Percentiles rank a stretch among this genome's conserved stretches.
Evolutionary conservation across 257 asterid species (phyloP).

Genomic region (Petrea volubilis): DNA sequence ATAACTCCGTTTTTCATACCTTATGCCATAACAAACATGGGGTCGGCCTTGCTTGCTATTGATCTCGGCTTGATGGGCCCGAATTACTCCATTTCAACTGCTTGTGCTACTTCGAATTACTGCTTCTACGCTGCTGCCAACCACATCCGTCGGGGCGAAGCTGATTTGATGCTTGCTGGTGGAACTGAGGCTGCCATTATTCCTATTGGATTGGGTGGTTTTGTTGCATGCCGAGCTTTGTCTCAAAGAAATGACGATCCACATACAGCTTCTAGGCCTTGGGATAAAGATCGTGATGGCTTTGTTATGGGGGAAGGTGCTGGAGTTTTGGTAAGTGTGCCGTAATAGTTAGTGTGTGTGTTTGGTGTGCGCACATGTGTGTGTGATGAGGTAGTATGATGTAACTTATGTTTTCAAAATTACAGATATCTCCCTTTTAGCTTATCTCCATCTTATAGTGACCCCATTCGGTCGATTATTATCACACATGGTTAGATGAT

Average conservation of each 20-base stretch:
- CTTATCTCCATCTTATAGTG: no score
- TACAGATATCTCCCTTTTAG: no score
- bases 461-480: no score
- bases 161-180: conserved; percentile 90
- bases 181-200: conserved; percentile 96
- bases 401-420: no score
- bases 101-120: conserved; percentile 95
- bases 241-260: conserved; percentile 95
- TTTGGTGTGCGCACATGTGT: no score
- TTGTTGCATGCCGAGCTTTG: conserved; percentile 92
- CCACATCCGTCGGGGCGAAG: conserved; percentile 97
- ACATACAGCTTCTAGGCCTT: conserved; percentile 86
- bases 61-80: conserved; percentile 97
- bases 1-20: conserved; percentile 94
- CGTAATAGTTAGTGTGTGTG: background rate
- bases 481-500: no score
- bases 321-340: conserved; percentile 72
- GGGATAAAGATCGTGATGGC: conserved; percentile 90
- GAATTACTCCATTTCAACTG: conserved; percentile 90
- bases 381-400: no score
- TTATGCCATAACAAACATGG: conserved; percentile 93
- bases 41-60: conserved; percentile 89
- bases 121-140: conserved; percentile 95
- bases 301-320: conserved; percentile 98
- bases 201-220: conserved; percentile 94